phyloP scores from a whole-genome alignment of 148 eudicot genomes.

The Camellia lanceoleosa region DNA sequence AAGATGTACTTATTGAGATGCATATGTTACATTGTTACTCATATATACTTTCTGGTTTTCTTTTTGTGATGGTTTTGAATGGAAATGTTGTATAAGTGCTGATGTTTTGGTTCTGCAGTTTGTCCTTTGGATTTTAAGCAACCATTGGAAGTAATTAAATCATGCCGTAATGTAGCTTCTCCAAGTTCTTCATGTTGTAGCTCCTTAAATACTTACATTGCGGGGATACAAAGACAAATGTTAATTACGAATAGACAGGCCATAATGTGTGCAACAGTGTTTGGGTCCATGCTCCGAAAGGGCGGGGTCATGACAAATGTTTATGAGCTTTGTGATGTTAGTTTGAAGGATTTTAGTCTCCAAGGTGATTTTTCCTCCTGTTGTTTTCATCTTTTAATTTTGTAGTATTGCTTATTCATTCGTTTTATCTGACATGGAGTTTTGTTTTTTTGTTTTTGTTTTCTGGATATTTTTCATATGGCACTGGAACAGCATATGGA shows the following conservation, averaged over 20 bases:
- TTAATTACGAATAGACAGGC: constrained; percentile 91
- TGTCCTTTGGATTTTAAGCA: constrained; percentile 77
- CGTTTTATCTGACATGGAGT: constrained; percentile 25
- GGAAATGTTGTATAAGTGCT: not conserved
- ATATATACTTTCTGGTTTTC: not conserved
- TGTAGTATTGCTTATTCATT: constrained; percentile 3
- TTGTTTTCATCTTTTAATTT: not conserved
- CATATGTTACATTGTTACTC: not conserved
- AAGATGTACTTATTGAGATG: not conserved
- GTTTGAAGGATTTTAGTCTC: constrained; percentile 84
- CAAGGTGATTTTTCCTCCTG: constrained; percentile 50
- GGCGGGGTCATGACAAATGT: constrained; percentile 86
- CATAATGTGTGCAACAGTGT: constrained; percentile 77
- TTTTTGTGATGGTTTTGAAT: not conserved
- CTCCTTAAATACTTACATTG: constrained; percentile 69
- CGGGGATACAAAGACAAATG: constrained; percentile 82
- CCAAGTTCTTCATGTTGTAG: constrained; percentile 90
- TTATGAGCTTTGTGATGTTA: constrained; percentile 94
- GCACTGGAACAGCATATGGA: constrained; percentile 65
- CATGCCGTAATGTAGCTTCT: constrained; percentile 80
- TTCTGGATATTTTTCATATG: constrained; percentile 18
- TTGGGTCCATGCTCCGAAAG: constrained; percentile 73
- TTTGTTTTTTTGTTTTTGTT: constrained; percentile 15
- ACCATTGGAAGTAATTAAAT: constrained; percentile 70
- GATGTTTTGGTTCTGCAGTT: constrained; percentile 39